Base-by-base conservation (phyloP, 768 basidiomycete species). In the Psilocybe tampanensis region DNA sequence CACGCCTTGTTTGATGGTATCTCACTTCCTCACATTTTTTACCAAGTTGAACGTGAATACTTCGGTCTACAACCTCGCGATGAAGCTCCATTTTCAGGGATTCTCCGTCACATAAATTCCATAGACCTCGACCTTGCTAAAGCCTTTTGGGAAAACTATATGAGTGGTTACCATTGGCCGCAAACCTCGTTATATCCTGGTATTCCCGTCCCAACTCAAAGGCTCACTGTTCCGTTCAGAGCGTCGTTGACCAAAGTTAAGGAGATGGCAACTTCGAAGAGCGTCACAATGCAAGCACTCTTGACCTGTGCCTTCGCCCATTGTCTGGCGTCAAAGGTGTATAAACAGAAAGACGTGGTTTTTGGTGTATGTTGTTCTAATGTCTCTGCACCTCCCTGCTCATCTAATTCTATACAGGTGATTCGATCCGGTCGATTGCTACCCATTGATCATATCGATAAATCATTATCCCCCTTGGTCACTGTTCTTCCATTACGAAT, bases 391-490 rank as follows among this genome's bases (percentile, higher is more conserved):
- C 15, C 22, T 18, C 15, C 42, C 34, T 19, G 47, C n/a, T 47
- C 23, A 54, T 29, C 47, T 36, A 22, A 29, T 47, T 24, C 51
- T 43, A 2, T 43, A n/a, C 49, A 74, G 73, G 66, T 72, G 11
- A 68, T 74, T 26, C 72, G 73, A 43, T 74, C 73, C 19, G 73
- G 73, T 4, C 64, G 73, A 17, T 56, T 74, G n/a, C 58, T 72
- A 2, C 68, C 70, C n/a, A 48, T 72, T 34, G 65, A 69, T 23
- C 52, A 66, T 34, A 64, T 72, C 19, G 70, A 72, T 50, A 54
- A 45, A 24, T 69, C 68, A 2, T 56, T 69, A 29, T 70, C 61
- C 43, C 73, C 73, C 5, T 60, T 72, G 34, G 66, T 74, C 13
- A 66, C 70, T 21, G 63, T 74, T n/a, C 56, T 72, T 11, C 73